Evolutionary conservation across 2,329 filamentous ascomycete species (phyloP).

Genomic region (Fusarium tupiense): DNA sequence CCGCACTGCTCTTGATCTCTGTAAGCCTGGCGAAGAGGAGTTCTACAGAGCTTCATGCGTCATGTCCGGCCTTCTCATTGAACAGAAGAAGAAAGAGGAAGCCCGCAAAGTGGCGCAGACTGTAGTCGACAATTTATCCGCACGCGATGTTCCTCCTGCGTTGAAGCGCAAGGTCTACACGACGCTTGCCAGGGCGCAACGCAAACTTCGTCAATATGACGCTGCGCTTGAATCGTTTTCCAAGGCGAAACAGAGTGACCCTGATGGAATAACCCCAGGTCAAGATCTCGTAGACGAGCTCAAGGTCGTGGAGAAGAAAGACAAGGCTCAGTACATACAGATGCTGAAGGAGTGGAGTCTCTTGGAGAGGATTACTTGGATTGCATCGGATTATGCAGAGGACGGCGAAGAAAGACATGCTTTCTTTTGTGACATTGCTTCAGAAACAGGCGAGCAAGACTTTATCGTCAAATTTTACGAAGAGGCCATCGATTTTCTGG

Average conservation of each 20-base stretch:
- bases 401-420: neutral
- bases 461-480: constrained; percentile 40
- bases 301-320: neutral
- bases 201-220: fast-evolving
- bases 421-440: constrained; percentile 27
- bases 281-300: neutral
- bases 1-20: neutral
- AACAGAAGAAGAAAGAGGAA: neutral
- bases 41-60: neutral
- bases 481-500: constrained; percentile 37
- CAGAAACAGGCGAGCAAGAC: constrained; percentile 22
- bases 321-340: neutral
- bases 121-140: neutral
- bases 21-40: neutral
- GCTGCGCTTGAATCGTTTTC: neutral
- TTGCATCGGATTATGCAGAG: constrained; percentile 36
- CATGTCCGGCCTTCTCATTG: neutral
- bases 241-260: neutral
- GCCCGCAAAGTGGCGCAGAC: neutral
- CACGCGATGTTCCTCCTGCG: neutral
- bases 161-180: neutral
- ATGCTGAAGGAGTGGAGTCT: constrained; percentile 40
- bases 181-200: neutral
- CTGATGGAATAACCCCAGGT: neutral
- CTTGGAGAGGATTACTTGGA: constrained; percentile 42